Conservation (phyloP, 139 green algal species). For the Volvox reticuliferus region DNA sequence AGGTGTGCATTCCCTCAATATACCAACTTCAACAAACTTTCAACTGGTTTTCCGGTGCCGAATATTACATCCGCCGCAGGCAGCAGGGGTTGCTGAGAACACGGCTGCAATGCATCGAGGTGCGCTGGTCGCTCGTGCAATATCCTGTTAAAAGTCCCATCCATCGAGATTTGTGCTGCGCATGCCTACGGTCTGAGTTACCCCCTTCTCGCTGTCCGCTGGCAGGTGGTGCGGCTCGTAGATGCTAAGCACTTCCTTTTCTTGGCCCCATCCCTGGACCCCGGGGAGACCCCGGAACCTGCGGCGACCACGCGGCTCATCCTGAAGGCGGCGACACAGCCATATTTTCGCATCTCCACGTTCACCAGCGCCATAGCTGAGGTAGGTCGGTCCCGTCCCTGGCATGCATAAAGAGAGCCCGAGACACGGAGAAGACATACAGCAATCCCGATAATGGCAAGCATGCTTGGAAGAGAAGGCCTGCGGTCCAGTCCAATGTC, state of each 20-base stretch:
- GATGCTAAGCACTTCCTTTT: constrained; percentile 45
- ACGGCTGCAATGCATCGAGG: constrained; percentile 48
- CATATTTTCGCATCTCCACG: constrained; percentile 40
- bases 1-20: no score
- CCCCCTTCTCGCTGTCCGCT: no score
- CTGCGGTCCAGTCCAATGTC: no score
- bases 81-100: constrained; percentile 22
- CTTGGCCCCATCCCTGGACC: constrained; percentile 11
- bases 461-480: no score
- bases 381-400: neutral
- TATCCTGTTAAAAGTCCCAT: no score
- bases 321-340: neutral
- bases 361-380: constrained; percentile 31
- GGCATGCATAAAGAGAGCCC: no score
- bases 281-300: neutral
- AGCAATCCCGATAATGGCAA: no score
- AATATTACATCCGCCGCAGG: neutral
- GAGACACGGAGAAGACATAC: no score
- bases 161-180: no score
- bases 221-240: constrained; percentile 37
- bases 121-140: neutral
- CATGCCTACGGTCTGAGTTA: no score
- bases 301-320: neutral
- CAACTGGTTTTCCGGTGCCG: no score
- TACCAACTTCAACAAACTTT: no score